Evolutionary conservation across 2,329 filamentous ascomycete species (phyloP).

Genomic region (Arthrobotrys sinensis): DNA sequence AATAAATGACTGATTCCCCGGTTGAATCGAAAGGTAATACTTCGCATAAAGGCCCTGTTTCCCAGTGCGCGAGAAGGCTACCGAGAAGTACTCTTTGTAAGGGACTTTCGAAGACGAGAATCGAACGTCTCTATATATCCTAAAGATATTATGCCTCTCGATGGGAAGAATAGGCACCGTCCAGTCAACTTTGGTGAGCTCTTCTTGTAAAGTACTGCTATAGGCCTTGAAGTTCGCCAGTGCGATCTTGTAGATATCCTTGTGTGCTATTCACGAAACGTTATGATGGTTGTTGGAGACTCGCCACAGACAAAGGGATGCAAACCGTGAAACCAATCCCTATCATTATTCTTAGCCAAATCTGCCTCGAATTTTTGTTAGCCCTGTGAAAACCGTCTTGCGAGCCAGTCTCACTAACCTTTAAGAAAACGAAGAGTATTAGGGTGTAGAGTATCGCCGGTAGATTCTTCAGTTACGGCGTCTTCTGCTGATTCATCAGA

Average conservation of each 20-base stretch:
- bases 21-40: conserved; percentile 89
- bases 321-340: conserved; percentile 74
- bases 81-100: conserved; percentile 57
- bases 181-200: conserved; percentile 79
- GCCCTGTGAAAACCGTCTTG: not conserved
- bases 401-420: conserved; percentile 34
- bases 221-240: conserved; percentile 87
- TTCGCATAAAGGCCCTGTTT: conserved; percentile 88
- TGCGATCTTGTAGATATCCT: conserved; percentile 82
- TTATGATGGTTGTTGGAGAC: not conserved
- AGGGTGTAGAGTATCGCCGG: conserved; percentile 72
- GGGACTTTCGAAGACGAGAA: conserved; percentile 70
- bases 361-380: conserved; percentile 66
- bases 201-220: conserved; percentile 79
- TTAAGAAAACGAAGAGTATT: conserved; percentile 75
- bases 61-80: conserved; percentile 80
- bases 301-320: conserved; percentile 58
- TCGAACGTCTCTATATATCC: conserved; percentile 88
- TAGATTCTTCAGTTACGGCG: conserved; percentile 67
- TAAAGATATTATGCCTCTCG: conserved; percentile 84
- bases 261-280: conserved; percentile 75
- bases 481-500: not conserved
- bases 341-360: conserved; percentile 74
- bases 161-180: conserved; percentile 88
- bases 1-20: conserved; percentile 77